Evolutionary conservation across 768 basidiomycete species (phyloP).

Genomic region (Leccinum subtestaceum): DNA sequence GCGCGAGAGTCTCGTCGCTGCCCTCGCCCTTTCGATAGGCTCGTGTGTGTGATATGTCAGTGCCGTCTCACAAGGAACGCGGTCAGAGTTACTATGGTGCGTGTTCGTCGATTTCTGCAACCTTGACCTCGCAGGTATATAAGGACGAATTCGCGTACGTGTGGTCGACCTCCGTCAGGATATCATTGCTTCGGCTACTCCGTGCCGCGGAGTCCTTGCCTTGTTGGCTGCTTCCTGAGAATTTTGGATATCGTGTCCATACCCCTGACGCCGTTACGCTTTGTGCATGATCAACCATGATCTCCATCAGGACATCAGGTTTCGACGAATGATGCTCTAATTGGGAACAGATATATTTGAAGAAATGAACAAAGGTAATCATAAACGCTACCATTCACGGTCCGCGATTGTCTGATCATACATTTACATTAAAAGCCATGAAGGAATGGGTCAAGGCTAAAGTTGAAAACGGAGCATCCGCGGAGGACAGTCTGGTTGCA

Average conservation of each 20-base stretch:
- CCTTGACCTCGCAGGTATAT: neutral
- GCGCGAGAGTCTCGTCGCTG: neutral
- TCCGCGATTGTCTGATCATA: neutral
- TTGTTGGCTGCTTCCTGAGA: neutral
- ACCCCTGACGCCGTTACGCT: neutral
- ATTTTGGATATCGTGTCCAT: neutral
- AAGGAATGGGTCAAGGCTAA: constrained; percentile 28
- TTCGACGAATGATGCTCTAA: neutral
- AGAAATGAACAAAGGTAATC: neutral
- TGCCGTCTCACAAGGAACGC: too few relatives aligned
- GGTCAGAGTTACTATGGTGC: neutral
- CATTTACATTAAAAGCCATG: constrained; percentile 22
- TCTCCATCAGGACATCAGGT: neutral
- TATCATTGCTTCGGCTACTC: neutral
- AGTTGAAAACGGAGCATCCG: constrained; percentile 33
- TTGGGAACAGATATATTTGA: neutral
- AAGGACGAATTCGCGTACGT: neutral
- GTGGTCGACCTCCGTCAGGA: neutral
- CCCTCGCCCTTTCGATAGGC: neutral
- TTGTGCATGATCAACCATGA: neutral
- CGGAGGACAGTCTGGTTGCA: constrained; percentile 34
- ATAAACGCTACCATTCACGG: neutral
- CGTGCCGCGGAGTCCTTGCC: too few relatives aligned
- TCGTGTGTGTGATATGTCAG: neutral
- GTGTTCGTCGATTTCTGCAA: neutral